Conservation (phyloP, 805 yeast genomes). For the Tetrapisispora nanseiensis region DNA sequence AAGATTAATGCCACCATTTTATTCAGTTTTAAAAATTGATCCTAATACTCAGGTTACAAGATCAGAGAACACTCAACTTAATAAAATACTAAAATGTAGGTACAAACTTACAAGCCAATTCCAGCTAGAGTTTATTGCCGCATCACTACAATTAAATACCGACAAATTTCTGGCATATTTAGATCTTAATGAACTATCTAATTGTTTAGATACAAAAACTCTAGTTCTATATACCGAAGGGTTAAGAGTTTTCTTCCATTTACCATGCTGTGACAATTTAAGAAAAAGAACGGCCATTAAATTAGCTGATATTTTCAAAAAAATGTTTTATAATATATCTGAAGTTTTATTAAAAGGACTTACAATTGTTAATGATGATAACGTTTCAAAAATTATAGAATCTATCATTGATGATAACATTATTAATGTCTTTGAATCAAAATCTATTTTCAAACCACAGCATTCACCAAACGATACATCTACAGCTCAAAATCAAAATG, state of each 20-base stretch:
- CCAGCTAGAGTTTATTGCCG: conserved; percentile 25
- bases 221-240: conserved; percentile 31
- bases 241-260: conserved; percentile 27
- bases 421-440: conserved; percentile 12
- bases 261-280: conserved; percentile 21
- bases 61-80: conserved; percentile 9
- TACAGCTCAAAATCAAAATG: neutral
- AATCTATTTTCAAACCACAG: conserved; percentile 6
- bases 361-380: conserved; percentile 16
- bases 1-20: conserved; percentile 14
- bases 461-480: conserved; percentile 8
- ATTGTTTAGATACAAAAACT: conserved; percentile 12
- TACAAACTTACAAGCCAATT: conserved; percentile 15
- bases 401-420: conserved; percentile 22
- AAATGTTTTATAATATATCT: conserved; percentile 21
- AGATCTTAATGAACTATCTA: conserved; percentile 10
- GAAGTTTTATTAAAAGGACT: conserved; percentile 18
- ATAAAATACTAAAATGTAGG: conserved; percentile 10
- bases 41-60: conserved; percentile 4
- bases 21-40: conserved; percentile 12
- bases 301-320: conserved; percentile 28
- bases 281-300: conserved; percentile 19
- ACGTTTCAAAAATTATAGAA: conserved; percentile 18
- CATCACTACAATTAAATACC: conserved; percentile 27
- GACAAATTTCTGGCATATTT: conserved; percentile 23